A percentile compares a stretch with the other conserved stretches of the same genome.
Evolutionary conservation across 108 stramenopile genomes (phyloP).

Genomic region (Pseudonitzschia delicatissima): DNA sequence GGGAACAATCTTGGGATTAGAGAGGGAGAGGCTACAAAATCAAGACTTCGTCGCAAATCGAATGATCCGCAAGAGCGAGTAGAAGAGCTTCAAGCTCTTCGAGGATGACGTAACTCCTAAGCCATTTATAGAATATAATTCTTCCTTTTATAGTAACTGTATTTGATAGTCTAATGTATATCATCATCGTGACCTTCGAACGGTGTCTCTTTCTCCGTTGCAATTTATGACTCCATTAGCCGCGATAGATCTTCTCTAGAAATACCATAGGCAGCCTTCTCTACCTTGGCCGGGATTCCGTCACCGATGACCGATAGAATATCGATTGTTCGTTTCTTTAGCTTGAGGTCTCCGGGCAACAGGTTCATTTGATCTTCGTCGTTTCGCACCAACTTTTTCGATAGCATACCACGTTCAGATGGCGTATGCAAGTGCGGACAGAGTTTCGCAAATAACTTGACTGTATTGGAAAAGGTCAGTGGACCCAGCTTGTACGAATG

Average conservation of each 20-base stretch:
- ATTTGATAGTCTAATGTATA: too few relatives aligned
- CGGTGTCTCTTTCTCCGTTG: neutral
- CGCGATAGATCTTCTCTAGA: conserved; percentile 18
- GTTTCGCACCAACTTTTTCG: conserved; percentile 29
- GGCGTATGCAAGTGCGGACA: conserved; percentile 73
- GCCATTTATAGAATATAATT: too few relatives aligned
- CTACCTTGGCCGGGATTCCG: conserved; percentile 56
- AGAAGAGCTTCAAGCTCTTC: too few relatives aligned
- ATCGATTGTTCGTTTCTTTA: conserved; percentile 19
- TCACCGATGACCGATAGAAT: conserved; percentile 46
- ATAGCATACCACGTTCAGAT: conserved; percentile 47
- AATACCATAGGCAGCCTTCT: conserved; percentile 56
- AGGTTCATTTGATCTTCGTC: conserved; percentile 36
- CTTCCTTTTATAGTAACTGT: too few relatives aligned
- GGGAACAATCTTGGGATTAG: too few relatives aligned
- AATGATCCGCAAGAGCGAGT: too few relatives aligned
- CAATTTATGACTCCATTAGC: neutral
- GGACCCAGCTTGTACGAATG: conserved; percentile 55
- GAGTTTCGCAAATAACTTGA: conserved; percentile 63
- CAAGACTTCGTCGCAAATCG: too few relatives aligned
- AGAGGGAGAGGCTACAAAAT: too few relatives aligned
- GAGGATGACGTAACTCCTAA: too few relatives aligned
- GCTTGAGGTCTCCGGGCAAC: conserved; percentile 23
- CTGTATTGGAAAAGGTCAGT: conserved; percentile 52
- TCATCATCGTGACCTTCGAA: too few relatives aligned